Percentiles rank a stretch among this genome's conserved stretches.
Conservation (phyloP, 1,284 basidiomycete species). For the Boletus mariae region DNA sequence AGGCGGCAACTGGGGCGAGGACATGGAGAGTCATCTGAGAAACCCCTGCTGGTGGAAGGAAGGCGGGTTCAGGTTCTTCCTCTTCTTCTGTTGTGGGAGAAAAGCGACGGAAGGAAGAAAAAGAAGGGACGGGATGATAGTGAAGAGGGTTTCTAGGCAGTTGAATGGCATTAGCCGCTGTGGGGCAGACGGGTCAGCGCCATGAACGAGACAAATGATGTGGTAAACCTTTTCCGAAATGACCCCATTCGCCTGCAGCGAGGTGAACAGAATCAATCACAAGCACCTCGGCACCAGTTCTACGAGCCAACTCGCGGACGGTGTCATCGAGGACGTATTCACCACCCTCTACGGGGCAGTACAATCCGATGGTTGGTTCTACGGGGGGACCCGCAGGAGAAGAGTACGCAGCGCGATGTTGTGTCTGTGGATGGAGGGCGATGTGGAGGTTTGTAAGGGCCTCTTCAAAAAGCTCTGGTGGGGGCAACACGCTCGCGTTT, state of each 20-base stretch:
- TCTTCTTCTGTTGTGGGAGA: constrained; percentile 53
- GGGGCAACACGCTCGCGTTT: constrained; percentile 39
- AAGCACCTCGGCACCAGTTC: constrained; percentile 73
- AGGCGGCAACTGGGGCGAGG: constrained; percentile 42
- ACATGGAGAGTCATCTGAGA: constrained; percentile 64
- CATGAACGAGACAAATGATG: constrained; percentile 1
- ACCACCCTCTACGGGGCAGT: constrained; percentile 85
- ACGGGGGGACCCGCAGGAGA: constrained; percentile 47
- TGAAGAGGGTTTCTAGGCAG: constrained; percentile 71
- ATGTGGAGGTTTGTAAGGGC: constrained; percentile 70
- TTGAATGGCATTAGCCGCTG: constrained; percentile 63
- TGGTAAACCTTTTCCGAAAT: constrained; percentile 62
- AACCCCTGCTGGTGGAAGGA: constrained; percentile 28
- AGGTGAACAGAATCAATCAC: constrained; percentile 78
- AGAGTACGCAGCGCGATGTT: constrained; percentile 65
- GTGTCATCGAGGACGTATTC: constrained; percentile 75
- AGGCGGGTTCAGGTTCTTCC: constrained; percentile 29
- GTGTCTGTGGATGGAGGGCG: constrained; percentile 73
- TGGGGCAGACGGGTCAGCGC: constrained; percentile 10
- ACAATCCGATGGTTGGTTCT: constrained; percentile 77
- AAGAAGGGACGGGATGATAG: constrained; percentile 42
- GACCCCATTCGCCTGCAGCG: constrained; percentile 76
- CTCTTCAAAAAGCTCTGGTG: constrained; percentile 62
- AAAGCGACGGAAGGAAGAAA: constrained; percentile 23
- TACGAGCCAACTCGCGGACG: constrained; percentile 69